Evolutionary conservation across 139 green algal genomes (phyloP).

Genomic region (Tetratostichococcus sp.): DNA sequence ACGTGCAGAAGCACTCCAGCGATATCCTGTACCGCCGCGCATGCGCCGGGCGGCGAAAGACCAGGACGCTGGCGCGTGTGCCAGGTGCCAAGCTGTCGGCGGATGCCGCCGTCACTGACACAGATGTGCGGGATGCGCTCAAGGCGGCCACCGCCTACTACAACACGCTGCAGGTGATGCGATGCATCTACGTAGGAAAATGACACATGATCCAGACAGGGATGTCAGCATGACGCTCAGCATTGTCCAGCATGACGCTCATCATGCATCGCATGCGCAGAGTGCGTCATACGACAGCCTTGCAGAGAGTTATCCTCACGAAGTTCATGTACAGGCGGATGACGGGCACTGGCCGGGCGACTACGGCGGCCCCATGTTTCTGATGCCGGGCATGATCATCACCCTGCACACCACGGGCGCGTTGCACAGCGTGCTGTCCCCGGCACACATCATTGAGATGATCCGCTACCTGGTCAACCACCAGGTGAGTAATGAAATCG

Average conservation of each 20-base stretch:
- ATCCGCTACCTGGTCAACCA: slow-evolving; percentile 93
- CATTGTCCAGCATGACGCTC: too few relatives aligned
- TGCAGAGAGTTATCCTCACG: too few relatives aligned
- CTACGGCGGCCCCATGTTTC: slow-evolving; percentile 98
- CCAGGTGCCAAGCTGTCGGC: background rate
- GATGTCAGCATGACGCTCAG: too few relatives aligned
- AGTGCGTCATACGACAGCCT: too few relatives aligned
- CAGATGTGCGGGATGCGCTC: background rate
- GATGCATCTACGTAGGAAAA: too few relatives aligned
- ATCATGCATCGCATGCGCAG: too few relatives aligned
- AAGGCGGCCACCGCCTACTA: background rate
- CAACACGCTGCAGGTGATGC: slow-evolving; percentile 40
- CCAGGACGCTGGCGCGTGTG: background rate
- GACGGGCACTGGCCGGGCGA: slow-evolving; percentile 96
- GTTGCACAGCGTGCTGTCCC: slow-evolving; percentile 71
- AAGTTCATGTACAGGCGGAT: too few relatives aligned
- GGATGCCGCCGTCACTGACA: background rate
- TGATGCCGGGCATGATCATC: slow-evolving; percentile 96
- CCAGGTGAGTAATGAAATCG: too few relatives aligned
- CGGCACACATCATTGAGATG: slow-evolving; percentile 72
- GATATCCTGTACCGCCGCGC: slow-evolving; percentile 82
- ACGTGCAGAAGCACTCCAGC: slow-evolving; percentile 65
- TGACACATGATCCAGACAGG: too few relatives aligned
- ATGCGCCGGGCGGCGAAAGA: background rate
- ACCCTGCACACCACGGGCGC: slow-evolving; percentile 68